These are phyloP conservation scores for Aspergillus carlsbadensis DNA, from an alignment of 495 filamentous ascomycete genomes.

Conservation along the genomic window DNA sequence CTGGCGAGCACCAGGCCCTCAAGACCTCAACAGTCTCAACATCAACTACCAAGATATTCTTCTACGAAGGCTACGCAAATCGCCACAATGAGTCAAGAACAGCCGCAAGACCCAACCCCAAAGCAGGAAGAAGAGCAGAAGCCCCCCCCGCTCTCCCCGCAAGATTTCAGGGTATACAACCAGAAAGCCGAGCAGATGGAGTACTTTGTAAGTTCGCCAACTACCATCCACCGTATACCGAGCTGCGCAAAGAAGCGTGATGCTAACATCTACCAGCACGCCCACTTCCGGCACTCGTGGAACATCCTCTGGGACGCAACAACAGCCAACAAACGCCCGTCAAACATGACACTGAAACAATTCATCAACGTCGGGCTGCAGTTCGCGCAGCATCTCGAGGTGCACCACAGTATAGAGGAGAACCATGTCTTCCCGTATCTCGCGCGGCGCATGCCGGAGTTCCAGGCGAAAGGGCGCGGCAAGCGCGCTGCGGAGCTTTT, in stretches of 20 bases:
- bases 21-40: no score
- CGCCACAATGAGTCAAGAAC: no score
- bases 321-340: background rate
- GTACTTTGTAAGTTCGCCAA: background rate
- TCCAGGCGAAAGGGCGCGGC: slow-evolving; percentile 32
- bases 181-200: slow-evolving; percentile 3
- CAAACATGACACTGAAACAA: background rate
- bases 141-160: background rate
- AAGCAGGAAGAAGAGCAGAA: background rate
- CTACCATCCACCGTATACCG: no score
- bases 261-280: background rate
- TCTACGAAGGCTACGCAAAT: no score
- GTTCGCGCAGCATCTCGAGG: slow-evolving; percentile 5
- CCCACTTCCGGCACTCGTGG: slow-evolving; percentile 4
- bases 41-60: no score
- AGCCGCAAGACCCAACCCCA: no score
- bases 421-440: slow-evolving; percentile 31
- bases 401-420: slow-evolving; percentile 9
- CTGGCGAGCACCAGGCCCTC: no score
- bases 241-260: no score
- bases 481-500: slow-evolving; percentile 60
- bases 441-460: slow-evolving; percentile 78
- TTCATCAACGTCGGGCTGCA: slow-evolving; percentile 5
- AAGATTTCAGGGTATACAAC: slow-evolving; percentile 2
- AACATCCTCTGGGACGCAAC: slow-evolving; percentile 3